Evolutionary conservation across 164 flowering plant genomes (phyloP), one percentile per base, ranked within the genome.

Genomic region (Magnolia kwangsiensis): DNA sequence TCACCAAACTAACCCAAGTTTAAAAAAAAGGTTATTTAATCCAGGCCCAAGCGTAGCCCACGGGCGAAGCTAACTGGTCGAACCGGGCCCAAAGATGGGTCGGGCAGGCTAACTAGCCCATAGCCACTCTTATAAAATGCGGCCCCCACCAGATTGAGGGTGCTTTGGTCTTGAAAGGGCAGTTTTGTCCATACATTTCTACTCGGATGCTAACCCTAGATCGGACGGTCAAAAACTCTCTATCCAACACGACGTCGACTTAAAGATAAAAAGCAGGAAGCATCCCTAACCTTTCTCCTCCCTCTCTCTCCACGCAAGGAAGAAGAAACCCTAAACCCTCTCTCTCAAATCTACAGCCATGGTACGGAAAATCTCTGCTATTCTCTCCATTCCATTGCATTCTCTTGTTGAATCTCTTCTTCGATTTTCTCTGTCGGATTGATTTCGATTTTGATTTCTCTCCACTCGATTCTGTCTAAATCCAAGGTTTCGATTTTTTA

Each of bases 251-350:
- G 14, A 13, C 8, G 7, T 49, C 51, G 61, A 16, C 58, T 19
- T 70, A 16, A 55, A 55, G 14, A 3, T 69, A 37, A 69, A 37
- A 70, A 7, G 27, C 21, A 50, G 2, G n/a, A 3, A 49, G 27
- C 13, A 49, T 5, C 21, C 18, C 55, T 50, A 49, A 8, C 59
- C 24, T 23, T 8, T 8, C 55, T 21, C 23, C 24, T 19, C 61
- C 18, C 13, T 16, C 61, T 11, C 61, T 55, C 18, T 64, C 72
- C 55, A 19, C 5, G 16, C 49, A 3, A n/a, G 29, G 27, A 70
- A 70, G 72, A 50, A 50, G 19, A 20, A 70, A 70, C 71, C 72
- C 59, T 70, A 50, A 49, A 49, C 59, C 72, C 24, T 37, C 9
- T 37, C 71, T 37, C 50, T 8, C 11, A 16, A 10, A 50, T 70